Evolutionary conservation across 331 rosid genomes (phyloP).

Genomic region (Telfairia occidentalis): DNA sequence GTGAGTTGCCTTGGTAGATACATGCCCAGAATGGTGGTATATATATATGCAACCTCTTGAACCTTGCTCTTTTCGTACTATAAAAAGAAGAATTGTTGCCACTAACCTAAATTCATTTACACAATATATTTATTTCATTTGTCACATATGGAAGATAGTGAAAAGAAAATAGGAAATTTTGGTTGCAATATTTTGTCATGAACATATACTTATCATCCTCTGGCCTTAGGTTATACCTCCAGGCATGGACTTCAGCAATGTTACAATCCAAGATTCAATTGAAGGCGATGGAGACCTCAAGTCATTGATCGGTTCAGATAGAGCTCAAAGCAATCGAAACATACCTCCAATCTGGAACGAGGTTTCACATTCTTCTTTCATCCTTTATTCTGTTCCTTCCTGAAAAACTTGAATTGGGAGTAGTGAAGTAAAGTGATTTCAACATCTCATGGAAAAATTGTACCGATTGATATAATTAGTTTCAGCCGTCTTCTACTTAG

Average conservation of each 20-base stretch:
- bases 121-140: background rate
- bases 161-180: background rate
- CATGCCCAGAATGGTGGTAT: slow-evolving; percentile 50
- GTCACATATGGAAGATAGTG: background rate
- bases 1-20: slow-evolving; percentile 52
- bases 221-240: slow-evolving; percentile 33
- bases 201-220: background rate
- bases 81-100: background rate
- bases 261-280: slow-evolving; percentile 22
- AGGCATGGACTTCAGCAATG: slow-evolving; percentile 49
- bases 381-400: background rate
- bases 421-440: background rate
- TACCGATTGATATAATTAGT: background rate
- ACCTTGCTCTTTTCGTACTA: background rate
- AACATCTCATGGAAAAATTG: background rate
- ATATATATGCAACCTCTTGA: background rate
- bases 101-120: background rate
- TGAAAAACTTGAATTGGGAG: background rate
- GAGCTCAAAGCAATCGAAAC: slow-evolving; percentile 30
- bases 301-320: slow-evolving; percentile 32
- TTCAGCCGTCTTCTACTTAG: background rate
- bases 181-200: background rate
- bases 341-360: slow-evolving; percentile 50
- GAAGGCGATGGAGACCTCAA: slow-evolving; percentile 40
- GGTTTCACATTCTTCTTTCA: slow-evolving; percentile 21